Percentiles rank a stretch among this genome's conserved stretches.
Conservation (phyloP, 768 basidiomycete genomes). For the Mycena albidolilacea region DNA sequence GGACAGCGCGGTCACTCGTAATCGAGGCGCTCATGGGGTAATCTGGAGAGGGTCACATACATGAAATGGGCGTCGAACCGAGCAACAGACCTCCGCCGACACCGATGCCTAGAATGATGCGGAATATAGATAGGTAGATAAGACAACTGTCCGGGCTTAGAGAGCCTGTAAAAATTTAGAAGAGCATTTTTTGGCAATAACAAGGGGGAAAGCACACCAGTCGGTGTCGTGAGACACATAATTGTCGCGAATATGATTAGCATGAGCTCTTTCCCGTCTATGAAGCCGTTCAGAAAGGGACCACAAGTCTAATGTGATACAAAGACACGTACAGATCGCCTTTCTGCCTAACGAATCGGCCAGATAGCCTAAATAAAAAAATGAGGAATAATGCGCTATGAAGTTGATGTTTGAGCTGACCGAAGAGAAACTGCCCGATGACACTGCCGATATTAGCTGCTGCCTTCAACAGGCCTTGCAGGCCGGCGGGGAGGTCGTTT, state of each 20-base stretch:
- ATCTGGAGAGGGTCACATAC: conserved; percentile 50
- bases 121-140: conserved; percentile 76
- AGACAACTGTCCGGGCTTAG: conserved; percentile 67
- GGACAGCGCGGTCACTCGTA: conserved; percentile 74
- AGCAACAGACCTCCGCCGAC: conserved; percentile 67
- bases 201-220: conserved; percentile 60
- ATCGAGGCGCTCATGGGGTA: conserved; percentile 84
- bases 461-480: conserved; percentile 76
- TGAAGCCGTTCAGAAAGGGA: conserved; percentile 12
- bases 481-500: conserved; percentile 61
- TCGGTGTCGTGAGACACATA: conserved; percentile 75
- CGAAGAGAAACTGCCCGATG: conserved; percentile 77
- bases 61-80: not conserved
- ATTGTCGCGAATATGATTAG: conserved; percentile 86
- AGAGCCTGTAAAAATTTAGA: conserved; percentile 48
- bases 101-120: conserved; percentile 83
- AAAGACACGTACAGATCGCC: conserved; percentile 64
- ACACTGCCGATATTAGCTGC: conserved; percentile 81
- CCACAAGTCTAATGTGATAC: not conserved
- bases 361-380: conserved; percentile 62
- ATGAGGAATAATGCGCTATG: not conserved
- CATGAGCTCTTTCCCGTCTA: conserved; percentile 86
- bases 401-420: conserved; percentile 44
- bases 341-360: conserved; percentile 81
- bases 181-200: not conserved